A percentile compares a stretch with the other conserved stretches of the same genome.
phyloP scores from a whole-genome alignment of 108 stramenopile species.

The Aurantiochytrium sp. region DNA sequence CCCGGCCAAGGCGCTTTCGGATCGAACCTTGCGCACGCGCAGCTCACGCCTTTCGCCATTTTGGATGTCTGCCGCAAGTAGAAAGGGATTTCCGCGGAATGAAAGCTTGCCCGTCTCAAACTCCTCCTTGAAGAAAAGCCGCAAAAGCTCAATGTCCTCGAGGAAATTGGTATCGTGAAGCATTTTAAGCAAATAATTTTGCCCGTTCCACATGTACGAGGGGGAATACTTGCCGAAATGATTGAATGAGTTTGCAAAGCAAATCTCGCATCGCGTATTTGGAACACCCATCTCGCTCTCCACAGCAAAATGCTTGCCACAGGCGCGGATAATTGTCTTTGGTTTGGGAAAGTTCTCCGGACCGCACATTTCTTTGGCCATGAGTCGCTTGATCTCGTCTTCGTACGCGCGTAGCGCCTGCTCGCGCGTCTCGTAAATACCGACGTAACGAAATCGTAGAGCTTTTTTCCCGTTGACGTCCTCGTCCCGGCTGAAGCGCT shows the following conservation, averaged over 20 bases:
- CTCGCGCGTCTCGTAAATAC: neutral
- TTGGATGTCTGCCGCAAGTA: neutral
- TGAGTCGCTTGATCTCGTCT: neutral
- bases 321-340: neutral
- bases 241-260: neutral
- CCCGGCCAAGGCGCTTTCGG: neutral
- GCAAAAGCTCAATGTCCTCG: neutral
- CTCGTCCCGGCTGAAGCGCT: neutral
- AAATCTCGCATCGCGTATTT: neutral
- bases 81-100: neutral
- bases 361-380: neutral
- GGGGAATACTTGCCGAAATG: neutral
- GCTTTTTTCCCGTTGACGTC: neutral
- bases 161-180: neutral
- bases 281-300: slow-evolving; percentile 6
- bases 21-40: neutral
- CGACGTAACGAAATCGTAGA: neutral
- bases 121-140: neutral
- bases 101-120: neutral
- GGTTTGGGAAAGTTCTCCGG: neutral
- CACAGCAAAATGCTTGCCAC: neutral
- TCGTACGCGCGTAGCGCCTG: neutral
- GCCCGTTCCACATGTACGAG: neutral
- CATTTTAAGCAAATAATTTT: slow-evolving; percentile 9
- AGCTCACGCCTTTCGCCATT: neutral